Evolutionary conservation across 306 rosid species (phyloP), one percentile per base, ranked within the genome.

Genomic region (Rosa lucieae): DNA sequence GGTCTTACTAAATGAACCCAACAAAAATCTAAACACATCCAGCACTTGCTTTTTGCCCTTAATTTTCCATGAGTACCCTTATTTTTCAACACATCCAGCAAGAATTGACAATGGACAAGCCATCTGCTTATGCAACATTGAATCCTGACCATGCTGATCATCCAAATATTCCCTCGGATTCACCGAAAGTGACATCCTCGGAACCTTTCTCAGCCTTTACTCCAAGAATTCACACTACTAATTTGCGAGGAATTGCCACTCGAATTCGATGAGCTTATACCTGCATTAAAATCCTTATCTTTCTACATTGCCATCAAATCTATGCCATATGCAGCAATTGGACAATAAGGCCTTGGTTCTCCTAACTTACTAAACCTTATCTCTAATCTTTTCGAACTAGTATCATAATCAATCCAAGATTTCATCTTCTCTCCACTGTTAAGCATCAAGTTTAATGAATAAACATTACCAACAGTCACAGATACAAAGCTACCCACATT

Each of bases 381-480:
- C 55, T 90, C 91, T 63, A 93, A 47, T 21, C 59, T 78, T 39
- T 88, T 83, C 9, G 87, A 82, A 35, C 86, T 72, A 4, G 84
- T 76, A 18, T 85, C 83, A 65, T 90, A 93, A 89, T 93, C 94
- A 32, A 93, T 78, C 97, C 97, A 90, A 73, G 90, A 81, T 26
- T 77, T 80, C 32, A 87, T 53, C 81, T 85, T 90, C 20, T 82
- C 84, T 6, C 87, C 91, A 20, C 65, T 76, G 3, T 77, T 89
- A 1, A 88, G 82, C 53, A 81, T 83, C 74, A 87, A 52, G 51
- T 81, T 73, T 46, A 74, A 20, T 0, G 26, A 52, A 0, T 90
- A 85, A 56, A 68, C 87, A 55, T 87, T 87, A 10, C 81, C 76
- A 56, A 66, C 79, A 37, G 49, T 39, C 12, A 80, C 75, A 55